These are phyloP conservation scores for Penicillium coffeae DNA, from an alignment of 495 filamentous ascomycete species.

Conservation along the genomic window DNA sequence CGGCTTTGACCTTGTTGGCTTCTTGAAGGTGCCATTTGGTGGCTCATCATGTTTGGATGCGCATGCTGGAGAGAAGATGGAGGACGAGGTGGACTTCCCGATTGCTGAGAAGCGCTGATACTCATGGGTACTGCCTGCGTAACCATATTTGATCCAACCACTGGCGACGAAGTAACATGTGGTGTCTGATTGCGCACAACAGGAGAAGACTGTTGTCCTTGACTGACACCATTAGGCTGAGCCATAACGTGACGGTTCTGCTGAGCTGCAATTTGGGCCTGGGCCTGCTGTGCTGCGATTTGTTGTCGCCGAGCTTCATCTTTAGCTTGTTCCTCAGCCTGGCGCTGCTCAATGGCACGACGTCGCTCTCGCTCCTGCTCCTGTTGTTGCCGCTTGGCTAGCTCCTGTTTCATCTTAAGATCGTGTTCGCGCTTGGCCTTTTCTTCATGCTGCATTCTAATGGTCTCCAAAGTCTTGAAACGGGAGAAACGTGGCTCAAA, in stretches of 20 bases:
- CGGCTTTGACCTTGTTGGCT: constrained; percentile 76
- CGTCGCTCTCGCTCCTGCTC: constrained; percentile 44
- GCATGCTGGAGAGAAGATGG: constrained; percentile 73
- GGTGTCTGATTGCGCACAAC: constrained; percentile 77
- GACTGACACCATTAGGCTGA: constrained; percentile 59
- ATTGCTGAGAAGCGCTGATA: constrained; percentile 69
- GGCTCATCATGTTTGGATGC: constrained; percentile 61
- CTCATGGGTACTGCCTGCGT: constrained; percentile 68
- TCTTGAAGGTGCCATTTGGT: constrained; percentile 69
- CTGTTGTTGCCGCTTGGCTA: constrained; percentile 46
- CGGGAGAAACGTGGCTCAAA: constrained; percentile 86
- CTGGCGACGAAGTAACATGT: constrained; percentile 71
- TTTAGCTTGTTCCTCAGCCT: constrained; percentile 47
- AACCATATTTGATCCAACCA: constrained; percentile 54
- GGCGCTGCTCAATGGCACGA: constrained; percentile 40
- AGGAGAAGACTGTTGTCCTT: constrained; percentile 73
- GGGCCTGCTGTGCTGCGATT: constrained; percentile 46
- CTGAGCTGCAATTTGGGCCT: constrained; percentile 45
- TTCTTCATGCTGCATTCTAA: constrained; percentile 73
- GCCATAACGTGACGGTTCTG: constrained; percentile 42
- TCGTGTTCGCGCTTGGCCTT: constrained; percentile 59
- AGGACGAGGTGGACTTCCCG: constrained; percentile 72
- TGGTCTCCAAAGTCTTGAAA: constrained; percentile 85
- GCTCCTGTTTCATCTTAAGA: constrained; percentile 55
- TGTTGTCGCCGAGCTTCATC: constrained; percentile 44